phyloP scores from a whole-genome alignment of 2,329 filamentous ascomycete genomes.

The Domatiomyces catenatus region DNA sequence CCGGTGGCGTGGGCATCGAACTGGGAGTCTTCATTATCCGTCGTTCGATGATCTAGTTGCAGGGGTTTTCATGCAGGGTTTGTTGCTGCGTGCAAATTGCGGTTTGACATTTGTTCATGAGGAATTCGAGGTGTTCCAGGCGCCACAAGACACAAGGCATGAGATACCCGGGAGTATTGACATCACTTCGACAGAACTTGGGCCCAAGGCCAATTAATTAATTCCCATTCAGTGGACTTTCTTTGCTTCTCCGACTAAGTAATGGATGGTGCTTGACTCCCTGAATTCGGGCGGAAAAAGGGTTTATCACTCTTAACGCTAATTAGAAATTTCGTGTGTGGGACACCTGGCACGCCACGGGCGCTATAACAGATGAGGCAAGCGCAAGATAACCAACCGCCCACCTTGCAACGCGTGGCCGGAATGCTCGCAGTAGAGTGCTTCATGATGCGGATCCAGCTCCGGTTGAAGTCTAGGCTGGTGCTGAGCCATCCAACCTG shows the following conservation, averaged over 20 bases:
- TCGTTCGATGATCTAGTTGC: slow-evolving; percentile 15
- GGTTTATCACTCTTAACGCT: neutral
- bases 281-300: neutral
- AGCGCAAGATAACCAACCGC: neutral
- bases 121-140: neutral
- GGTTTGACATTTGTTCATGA: slow-evolving; percentile 1
- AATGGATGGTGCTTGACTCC: too few species aligned
- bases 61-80: neutral
- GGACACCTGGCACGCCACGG: neutral
- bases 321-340: neutral
- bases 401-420: neutral
- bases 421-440: neutral
- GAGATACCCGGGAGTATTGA: neutral
- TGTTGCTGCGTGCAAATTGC: slow-evolving; percentile 1
- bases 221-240: neutral
- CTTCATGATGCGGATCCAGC: neutral
- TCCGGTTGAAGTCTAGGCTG: neutral
- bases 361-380: neutral
- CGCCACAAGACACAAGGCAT: neutral
- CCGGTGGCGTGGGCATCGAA: slow-evolving; percentile 27
- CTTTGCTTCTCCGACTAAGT: too few species aligned
- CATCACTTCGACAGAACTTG: neutral
- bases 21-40: slow-evolving; percentile 36
- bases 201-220: neutral
- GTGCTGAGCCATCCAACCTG: neutral